Conservation (phyloP, 805 yeast genomes). For the Metschnikowia rubicola region DNA sequence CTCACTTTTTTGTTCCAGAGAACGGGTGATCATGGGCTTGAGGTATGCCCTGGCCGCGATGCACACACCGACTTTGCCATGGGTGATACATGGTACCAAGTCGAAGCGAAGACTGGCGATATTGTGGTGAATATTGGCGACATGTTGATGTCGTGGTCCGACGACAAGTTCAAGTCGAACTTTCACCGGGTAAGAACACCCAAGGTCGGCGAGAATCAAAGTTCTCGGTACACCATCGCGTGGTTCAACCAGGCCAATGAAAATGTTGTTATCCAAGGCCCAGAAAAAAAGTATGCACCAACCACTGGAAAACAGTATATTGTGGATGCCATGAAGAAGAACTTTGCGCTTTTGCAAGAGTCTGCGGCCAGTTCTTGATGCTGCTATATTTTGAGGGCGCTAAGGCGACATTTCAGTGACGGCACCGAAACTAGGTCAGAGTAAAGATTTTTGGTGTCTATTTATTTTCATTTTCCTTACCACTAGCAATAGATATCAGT, state of each 20-base stretch:
- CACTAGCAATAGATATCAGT: no score
- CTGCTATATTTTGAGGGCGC: no score
- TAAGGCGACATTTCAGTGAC: no score
- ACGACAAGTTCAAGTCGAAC: slow-evolving; percentile 28
- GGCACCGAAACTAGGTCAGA: no score
- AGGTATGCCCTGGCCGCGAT: slow-evolving; percentile 36
- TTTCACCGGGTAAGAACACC: slow-evolving; percentile 35
- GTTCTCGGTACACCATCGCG: slow-evolving; percentile 29
- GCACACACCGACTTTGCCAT: slow-evolving; percentile 31
- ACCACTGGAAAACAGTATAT: slow-evolving; percentile 30
- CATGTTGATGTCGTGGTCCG: slow-evolving; percentile 39
- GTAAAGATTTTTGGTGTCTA: no score
- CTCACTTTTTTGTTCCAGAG: slow-evolving; percentile 32
- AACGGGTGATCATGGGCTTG: slow-evolving; percentile 34
- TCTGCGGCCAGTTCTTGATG: not conserved
- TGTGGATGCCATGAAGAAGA: slow-evolving; percentile 32
- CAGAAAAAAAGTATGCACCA: slow-evolving; percentile 15
- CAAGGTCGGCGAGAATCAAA: slow-evolving; percentile 23
- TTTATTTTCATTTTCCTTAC: no score
- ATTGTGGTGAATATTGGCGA: slow-evolving; percentile 37
- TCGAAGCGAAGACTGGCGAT: slow-evolving; percentile 30
- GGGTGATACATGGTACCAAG: slow-evolving; percentile 34
- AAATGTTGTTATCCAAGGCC: slow-evolving; percentile 19
- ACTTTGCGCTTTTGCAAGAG: slow-evolving; percentile 17
- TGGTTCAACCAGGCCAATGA: slow-evolving; percentile 36